Percentiles rank a stretch among this genome's conserved stretches.
These are phyloP conservation scores for Orbilia javanica DNA, from an alignment of 2,329 filamentous ascomycete species.

Conservation along the genomic window DNA sequence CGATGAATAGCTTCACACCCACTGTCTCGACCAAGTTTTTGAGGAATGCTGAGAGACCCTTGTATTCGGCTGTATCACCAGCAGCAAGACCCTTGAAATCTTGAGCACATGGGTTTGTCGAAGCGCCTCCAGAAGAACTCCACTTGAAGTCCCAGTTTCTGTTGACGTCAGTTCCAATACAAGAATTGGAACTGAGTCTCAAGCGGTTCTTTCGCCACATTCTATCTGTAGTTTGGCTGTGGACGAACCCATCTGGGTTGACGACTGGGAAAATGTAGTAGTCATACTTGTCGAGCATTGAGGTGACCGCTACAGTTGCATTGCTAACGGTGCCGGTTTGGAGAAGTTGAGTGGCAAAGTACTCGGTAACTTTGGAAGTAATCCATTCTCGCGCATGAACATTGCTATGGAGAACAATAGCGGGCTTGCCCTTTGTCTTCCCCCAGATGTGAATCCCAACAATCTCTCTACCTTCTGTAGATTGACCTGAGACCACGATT, in stretches of 20 bases:
- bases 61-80: conserved; percentile 70
- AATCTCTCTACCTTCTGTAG: conserved; percentile 67
- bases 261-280: conserved; percentile 75
- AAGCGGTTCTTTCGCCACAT: conserved; percentile 75
- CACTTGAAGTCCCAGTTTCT: conserved; percentile 72
- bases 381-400: conserved; percentile 75
- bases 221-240: conserved; percentile 71
- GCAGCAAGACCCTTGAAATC: conserved; percentile 67
- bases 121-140: conserved; percentile 68
- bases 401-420: conserved; percentile 71
- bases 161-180: conserved; percentile 71
- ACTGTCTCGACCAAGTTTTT: conserved; percentile 64
- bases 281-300: conserved; percentile 73
- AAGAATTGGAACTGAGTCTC: conserved; percentile 65
- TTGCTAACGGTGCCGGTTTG: conserved; percentile 66
- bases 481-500: conserved; percentile 69
- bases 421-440: conserved; percentile 64
- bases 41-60: conserved; percentile 68
- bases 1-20: conserved; percentile 70
- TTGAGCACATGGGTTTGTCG: conserved; percentile 69
- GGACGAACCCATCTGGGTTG: conserved; percentile 75
- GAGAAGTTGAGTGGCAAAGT: conserved; percentile 69
- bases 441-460: conserved; percentile 71
- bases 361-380: conserved; percentile 70
- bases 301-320: conserved; percentile 52